A percentile compares a stretch with the other conserved stretches of the same genome.
Evolutionary conservation across 2,329 filamentous ascomycete genomes (phyloP).

Genomic region (Xylariaceae sp.): DNA sequence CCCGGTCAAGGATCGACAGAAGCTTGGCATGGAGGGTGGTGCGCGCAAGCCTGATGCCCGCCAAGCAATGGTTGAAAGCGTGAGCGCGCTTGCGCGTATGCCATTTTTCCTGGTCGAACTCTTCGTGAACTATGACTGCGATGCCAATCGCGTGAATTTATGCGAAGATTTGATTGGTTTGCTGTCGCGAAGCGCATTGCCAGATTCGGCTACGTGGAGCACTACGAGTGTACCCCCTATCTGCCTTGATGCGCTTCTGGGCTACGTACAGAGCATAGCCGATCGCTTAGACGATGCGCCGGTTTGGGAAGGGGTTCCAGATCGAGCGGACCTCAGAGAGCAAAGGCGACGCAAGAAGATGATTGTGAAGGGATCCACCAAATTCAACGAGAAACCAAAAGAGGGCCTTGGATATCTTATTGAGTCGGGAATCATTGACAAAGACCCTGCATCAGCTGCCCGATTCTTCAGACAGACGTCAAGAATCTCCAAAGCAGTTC

Average conservation of each 20-base stretch:
- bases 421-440: constrained; percentile 77
- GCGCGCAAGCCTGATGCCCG: constrained; percentile 88
- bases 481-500: constrained; percentile 79
- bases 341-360: constrained; percentile 77
- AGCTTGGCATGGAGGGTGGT: constrained; percentile 86
- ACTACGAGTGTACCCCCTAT: constrained; percentile 95
- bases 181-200: constrained; percentile 87
- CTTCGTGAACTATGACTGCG: constrained; percentile 97
- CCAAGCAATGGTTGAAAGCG: constrained; percentile 97
- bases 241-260: constrained; percentile 84
- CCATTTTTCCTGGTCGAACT: constrained; percentile 92
- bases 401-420: constrained; percentile 80
- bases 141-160: constrained; percentile 82
- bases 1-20: constrained; percentile 85
- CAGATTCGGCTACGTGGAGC: constrained; percentile 97
- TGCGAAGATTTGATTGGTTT: constrained; percentile 95
- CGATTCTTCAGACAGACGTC: constrained; percentile 82
- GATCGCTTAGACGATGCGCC: constrained; percentile 74
- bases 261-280: constrained; percentile 86
- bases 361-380: constrained; percentile 79
- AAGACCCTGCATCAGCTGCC: constrained; percentile 75
- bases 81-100: constrained; percentile 86
- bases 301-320: constrained; percentile 58
- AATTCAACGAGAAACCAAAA: constrained; percentile 95
- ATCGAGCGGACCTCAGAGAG: constrained; percentile 58